Evolutionary conservation across 75 land plant species (phyloP), one percentile per base, ranked within the genome.

Genomic region (Isoetes taiwanensis): DNA sequence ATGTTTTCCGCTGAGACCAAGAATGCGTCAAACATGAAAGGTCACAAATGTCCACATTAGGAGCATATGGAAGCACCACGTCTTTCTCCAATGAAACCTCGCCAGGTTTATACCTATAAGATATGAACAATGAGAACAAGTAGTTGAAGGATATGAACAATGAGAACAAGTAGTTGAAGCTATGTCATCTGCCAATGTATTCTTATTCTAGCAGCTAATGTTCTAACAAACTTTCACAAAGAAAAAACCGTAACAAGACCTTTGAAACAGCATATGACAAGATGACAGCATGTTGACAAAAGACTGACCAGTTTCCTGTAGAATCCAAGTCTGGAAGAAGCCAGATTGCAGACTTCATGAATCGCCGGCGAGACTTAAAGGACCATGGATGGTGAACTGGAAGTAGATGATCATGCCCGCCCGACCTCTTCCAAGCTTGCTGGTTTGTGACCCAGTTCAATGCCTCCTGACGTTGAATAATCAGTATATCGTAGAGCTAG

Each of bases 311-410:
- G 57, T 90, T 90, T 10, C 96, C 96, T 5, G 96, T 84, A 34
- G 96, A 90, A 56, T 90, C 96, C 80, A 85, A 78, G 61, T 90
- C 96, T 54, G 96, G 96, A 8, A 90, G 79, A 32, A 90, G 81
- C 96, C 96, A 90, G 28, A 90, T 85, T 27, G 96, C 86, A 29
- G 78, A 75, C 53, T 82, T 90, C 77, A 90, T 48, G 37, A 58
- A 78, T 58, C 73, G 69, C 0, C 96, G 76, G 61, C 79, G 85
- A 11, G 96, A 73, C 57, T 90, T 90, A 58, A 90, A 80, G 24
- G 96, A 90, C 96, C 96, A 90, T 2, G 96, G 96, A 64, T 90
- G 96, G 64, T 90, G 96, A 73, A 90, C 81, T 25, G 96, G 83
- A 54, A 90, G 77, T 32, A 90, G 78, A 65, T 90, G 96, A 56